Conservation (phyloP, 2,329 filamentous ascomycete genomes). For the Penicillium nordicum region DNA sequence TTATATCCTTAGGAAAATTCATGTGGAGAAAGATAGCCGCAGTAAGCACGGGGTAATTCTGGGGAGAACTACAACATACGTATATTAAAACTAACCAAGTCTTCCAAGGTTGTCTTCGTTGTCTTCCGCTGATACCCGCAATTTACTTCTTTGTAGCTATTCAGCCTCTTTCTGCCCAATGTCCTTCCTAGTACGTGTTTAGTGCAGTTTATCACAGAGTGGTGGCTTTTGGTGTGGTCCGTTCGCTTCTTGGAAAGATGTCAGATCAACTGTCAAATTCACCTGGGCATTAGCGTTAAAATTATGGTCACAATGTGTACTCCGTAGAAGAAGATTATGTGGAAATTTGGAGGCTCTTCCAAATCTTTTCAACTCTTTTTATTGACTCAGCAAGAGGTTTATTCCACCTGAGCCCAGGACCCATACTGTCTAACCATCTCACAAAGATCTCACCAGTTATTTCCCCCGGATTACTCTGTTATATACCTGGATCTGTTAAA, state of each 20-base stretch:
- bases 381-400: neutral
- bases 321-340: neutral
- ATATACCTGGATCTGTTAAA: neutral
- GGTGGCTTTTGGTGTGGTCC: neutral
- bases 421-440: neutral
- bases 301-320: too few relatives aligned
- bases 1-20: neutral
- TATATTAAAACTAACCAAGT: too few relatives aligned
- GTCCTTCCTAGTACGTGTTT: neutral
- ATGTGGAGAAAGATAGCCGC: neutral
- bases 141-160: neutral
- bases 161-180: neutral
- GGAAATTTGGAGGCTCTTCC: neutral
- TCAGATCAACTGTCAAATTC: neutral
- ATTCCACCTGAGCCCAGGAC: neutral
- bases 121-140: neutral
- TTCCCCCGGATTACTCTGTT: neutral
- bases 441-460: neutral
- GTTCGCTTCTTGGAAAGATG: neutral
- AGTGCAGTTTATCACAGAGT: neutral
- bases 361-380: neutral
- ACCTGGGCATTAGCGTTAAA: neutral
- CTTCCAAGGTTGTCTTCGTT: too few relatives aligned
- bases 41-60: neutral
- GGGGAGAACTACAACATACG: neutral